phyloP scores from a whole-genome alignment of 2,329 filamentous ascomycete species.

The Lomentospora prolificans region DNA sequence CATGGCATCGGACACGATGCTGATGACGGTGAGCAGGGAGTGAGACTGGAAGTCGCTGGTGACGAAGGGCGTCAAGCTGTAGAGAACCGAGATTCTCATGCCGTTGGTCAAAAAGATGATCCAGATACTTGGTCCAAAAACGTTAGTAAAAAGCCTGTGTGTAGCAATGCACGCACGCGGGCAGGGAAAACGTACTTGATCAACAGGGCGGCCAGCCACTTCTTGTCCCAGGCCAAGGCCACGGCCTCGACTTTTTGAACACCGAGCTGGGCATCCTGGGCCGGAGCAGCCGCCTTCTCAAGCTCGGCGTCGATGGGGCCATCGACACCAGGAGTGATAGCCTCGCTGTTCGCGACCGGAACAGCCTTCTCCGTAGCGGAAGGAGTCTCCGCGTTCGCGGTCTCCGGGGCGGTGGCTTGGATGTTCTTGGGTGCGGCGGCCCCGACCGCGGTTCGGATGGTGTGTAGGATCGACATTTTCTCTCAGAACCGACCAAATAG shows the following conservation, averaged over 20 bases:
- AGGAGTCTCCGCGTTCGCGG: too few relatives aligned
- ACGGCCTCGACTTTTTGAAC: conserved; percentile 30
- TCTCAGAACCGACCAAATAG: background rate
- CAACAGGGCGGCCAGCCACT: conserved; percentile 27
- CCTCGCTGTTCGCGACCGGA: background rate
- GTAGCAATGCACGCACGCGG: background rate
- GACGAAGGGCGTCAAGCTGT: conserved; percentile 31
- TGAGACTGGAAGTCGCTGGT: conserved; percentile 39
- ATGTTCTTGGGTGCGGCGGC: background rate
- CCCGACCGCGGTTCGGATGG: background rate
- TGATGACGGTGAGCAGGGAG: conserved; percentile 40
- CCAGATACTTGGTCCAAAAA: conserved; percentile 25
- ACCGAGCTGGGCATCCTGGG: conserved; percentile 21
- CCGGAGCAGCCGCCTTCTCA: conserved; percentile 2
- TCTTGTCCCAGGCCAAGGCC: conserved; percentile 28
- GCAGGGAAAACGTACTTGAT: conserved; percentile 22
- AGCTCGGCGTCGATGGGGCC: background rate
- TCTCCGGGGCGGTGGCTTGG: too few relatives aligned
- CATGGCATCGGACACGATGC: conserved; percentile 36
- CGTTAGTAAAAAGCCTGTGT: background rate
- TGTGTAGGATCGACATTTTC: background rate
- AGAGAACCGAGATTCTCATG: conserved; percentile 27
- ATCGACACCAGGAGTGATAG: background rate
- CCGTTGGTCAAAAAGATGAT: conserved; percentile 37
- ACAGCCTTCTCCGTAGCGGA: background rate